Conservation (phyloP, 495 filamentous ascomycete genomes). For the Rusavskia elegans region DNA sequence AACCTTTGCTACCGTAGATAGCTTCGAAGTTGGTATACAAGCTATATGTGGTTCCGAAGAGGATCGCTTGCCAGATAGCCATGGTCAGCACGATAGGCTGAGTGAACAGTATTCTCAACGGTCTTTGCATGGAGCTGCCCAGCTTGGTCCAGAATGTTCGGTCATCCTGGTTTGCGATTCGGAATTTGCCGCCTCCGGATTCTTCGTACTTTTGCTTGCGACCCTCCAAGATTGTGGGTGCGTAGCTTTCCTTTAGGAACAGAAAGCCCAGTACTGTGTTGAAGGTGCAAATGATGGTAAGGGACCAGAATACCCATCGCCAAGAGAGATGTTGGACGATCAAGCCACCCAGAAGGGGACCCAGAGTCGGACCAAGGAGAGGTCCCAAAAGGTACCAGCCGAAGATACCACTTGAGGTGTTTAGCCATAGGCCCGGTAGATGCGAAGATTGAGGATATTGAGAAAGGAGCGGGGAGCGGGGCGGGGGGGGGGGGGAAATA, state of each 20-base stretch:
- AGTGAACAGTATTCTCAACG: conserved; percentile 38
- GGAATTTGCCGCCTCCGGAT: conserved; percentile 3
- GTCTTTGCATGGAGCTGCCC: conserved; percentile 23
- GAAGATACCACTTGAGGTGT: conserved; percentile 6
- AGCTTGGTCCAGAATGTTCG: conserved; percentile 10
- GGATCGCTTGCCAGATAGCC: conserved; percentile 41
- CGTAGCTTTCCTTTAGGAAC: conserved; percentile 60
- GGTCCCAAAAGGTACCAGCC: conserved; percentile 17
- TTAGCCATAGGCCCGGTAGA: neutral
- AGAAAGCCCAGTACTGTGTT: conserved; percentile 32
- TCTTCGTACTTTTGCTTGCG: conserved; percentile 9
- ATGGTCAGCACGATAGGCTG: conserved; percentile 45
- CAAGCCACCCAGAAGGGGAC: conserved; percentile 54
- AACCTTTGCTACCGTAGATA: conserved; percentile 23
- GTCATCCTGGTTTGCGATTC: conserved; percentile 12
- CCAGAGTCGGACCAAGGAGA: conserved; percentile 21
- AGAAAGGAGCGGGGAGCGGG: too few relatives aligned
- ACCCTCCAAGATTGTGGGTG: conserved; percentile 20
- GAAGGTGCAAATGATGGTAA: conserved; percentile 45
- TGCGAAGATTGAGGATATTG: too few relatives aligned
- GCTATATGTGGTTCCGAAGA: conserved; percentile 42
- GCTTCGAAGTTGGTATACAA: conserved; percentile 45
- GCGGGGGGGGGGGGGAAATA: neutral
- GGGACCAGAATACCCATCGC: conserved; percentile 73
- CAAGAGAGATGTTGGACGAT: conserved; percentile 59